Evolutionary conservation across 768 basidiomycete species (phyloP), one percentile per base, ranked within the genome.

Genomic region (Podaxis sp.): DNA sequence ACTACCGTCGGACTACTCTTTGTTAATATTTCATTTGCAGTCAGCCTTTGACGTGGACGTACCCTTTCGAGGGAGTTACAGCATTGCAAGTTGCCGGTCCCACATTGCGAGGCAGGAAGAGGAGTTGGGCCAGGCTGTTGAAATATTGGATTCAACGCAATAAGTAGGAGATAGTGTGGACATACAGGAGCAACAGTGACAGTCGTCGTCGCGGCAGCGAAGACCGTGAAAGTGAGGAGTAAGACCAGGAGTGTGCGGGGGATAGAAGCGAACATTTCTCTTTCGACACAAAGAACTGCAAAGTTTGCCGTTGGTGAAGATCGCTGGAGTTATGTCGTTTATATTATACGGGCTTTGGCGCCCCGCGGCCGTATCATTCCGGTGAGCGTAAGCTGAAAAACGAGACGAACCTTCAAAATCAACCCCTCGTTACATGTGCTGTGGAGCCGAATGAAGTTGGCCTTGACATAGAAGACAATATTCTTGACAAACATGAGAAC

Each of bases 1-100:
- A 36, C 63, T 65, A 19, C 64, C 66, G 46, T 72, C 67, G n/a
- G 71, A 67, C 72, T 71, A 13, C 27, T 57, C 4, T 24, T 25
- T n/a, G 17, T 24, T 41, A 19, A 33, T 19, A 57, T 24, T 37
- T 22, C 50, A 51, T 12, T 19, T 33, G 25, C 36, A 38, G 27
- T n/a, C 7, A 56, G 25, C 36, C 22, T 33, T 33, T 15, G 11
- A 37, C 5, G 8, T 59, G 66, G 57, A n/a, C 55, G 25, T 33
- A 70, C 69, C 33, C 68, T 69, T 47, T 72, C 69, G 43, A 73
- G 64, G 11, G 60, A 11, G 33, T 55, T 49, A 29, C 73, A 74
- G 65, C 73, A 74, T 27, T 69, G 66, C 11, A 70, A 61, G 63
- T 68, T 67, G 7, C 66, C 68, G 4, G 65, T 57, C 40, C 57